These are phyloP conservation scores for Sicyos baderoa DNA, from an alignment of 306 rosid genomes.

Conservation along the genomic window DNA sequence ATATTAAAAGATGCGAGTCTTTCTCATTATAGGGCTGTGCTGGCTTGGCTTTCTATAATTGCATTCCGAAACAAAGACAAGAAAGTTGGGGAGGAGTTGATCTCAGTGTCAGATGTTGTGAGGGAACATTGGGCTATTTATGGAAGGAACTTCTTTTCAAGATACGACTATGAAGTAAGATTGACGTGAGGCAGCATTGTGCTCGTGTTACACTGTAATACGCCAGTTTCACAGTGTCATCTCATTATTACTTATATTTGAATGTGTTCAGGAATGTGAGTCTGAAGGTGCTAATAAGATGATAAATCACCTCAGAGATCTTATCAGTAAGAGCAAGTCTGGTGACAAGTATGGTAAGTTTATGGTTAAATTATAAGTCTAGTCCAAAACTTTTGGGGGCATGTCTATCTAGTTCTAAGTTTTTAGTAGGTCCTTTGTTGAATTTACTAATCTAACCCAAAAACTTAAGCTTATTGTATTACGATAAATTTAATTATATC, in stretches of 20 bases:
- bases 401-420: not conserved
- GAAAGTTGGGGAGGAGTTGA: conserved; percentile 66
- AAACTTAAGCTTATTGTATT: too few relatives aligned
- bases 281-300: conserved; percentile 86
- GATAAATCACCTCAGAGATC: conserved; percentile 63
- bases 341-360: conserved; percentile 80
- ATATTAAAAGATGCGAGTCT: conserved; percentile 8
- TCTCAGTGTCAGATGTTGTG: conserved; percentile 75
- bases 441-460: too few relatives aligned
- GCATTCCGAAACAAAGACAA: conserved; percentile 80
- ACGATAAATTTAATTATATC: too few relatives aligned
- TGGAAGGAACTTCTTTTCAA: conserved; percentile 89
- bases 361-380: not conserved
- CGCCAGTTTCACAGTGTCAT: conserved; percentile 11
- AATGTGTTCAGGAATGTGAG: conserved; percentile 69
- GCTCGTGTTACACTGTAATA: conserved; percentile 1
- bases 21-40: conserved; percentile 65
- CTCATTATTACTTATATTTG: conserved; percentile 17
- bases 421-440: not conserved
- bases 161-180: conserved; percentile 88
- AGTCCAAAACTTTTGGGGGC: not conserved
- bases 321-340: conserved; percentile 49
- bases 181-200: not conserved
- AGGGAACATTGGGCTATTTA: conserved; percentile 85
- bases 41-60: conserved; percentile 94